Base-by-base conservation (phyloP, 106 monocot species). In the Apostasia shenzhenica region DNA sequence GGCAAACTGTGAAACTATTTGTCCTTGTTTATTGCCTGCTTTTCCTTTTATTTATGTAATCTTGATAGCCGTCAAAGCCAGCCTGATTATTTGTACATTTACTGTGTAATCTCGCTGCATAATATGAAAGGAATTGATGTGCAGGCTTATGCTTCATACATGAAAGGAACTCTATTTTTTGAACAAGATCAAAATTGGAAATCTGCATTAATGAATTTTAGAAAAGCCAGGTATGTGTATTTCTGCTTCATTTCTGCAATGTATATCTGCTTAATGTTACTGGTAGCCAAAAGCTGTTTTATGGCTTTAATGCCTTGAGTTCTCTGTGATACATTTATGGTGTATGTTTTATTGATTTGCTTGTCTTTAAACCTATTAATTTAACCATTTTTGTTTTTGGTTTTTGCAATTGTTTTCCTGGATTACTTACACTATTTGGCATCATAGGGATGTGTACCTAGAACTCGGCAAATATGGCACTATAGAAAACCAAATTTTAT, bases 91-190 rank as follows among this genome's bases (percentile, higher is more conserved):
- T 62, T 62, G 14, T 38, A 62, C 45, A 12, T 62, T 44, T 44
- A 12, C 44, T 45, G 62, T 8, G 4, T 45, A 2, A 49, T 49
- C 48, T 7, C 6, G 47, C 1, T 38, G 1, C 65, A 48, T 49
- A 4, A 65, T 57, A 59, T 70, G 39, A 44, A 13, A 6, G 41
- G 48, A 48, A 46, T 61, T 61, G 5, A 56, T 55, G 45, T 82
- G 73, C 85, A 97, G 95, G 97, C 97, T 77, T 99, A 99, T 90
- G 92, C 92, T 12, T 87, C 87, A 54, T 93, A 99, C 57, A 99
- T 99, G 97, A 99, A 85, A 78, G 97, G 97, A 12, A 90, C 92
- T 56, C 67, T 92, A 46, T 80, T 99, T 63, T 99, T 99, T 80
- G 97, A 99, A 72, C 89, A 83, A 87, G 97, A 99, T 81, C 81